Base-by-base conservation (phyloP, 148 eudicot species). In the Tetragonia tetragonoides region DNA sequence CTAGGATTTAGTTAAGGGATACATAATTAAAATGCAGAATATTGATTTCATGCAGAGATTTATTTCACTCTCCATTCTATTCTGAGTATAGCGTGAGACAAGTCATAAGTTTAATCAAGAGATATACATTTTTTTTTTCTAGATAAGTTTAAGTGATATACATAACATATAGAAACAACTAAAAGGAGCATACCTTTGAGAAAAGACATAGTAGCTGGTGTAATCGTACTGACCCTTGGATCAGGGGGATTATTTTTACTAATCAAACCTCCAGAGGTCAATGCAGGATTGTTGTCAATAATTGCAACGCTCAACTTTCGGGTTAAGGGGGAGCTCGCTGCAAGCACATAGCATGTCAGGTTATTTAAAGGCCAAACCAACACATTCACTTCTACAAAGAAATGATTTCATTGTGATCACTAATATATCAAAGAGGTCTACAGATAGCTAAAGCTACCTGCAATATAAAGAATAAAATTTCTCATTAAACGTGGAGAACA, bases 151-250 rank as follows among this genome's bases (percentile, higher is more conserved):
- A 28, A 42, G 24, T 34, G 7, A 70, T 68, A 37, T 39, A 23
- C 42, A 62, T 37, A 70, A 75, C 16, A 47, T 18, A 44, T 20
- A 47, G 38, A 11, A 34, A 49, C 10, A 54, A 60, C 49, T 18
- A 47, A 59, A 14, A 41, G 47, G 11, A 68, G 18, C 12, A 75
- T 91, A 95, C 99, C 96, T 93, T 91, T 78, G 68, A 95, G 93
- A 73, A 90, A 87, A 73, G 93, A 85, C 81, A 93, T 95, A 70
- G 90, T 81, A 54, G 97, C 84, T 51, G 99, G 99, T 40, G 99
- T 95, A 80, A 95, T 88, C 39, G 99, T 93, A 76, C 99, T 95
- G 73, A 95, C 99, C 86, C 99, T 93, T 70, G 97, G 93, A 83
- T 95, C 99, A 68, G 99, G 99, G 34, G 86, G 87, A 61, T 88